These are phyloP conservation scores for Pseudogymnoascus sp. DNA, from an alignment of 2,329 filamentous ascomycete genomes.

Conservation along the genomic window DNA sequence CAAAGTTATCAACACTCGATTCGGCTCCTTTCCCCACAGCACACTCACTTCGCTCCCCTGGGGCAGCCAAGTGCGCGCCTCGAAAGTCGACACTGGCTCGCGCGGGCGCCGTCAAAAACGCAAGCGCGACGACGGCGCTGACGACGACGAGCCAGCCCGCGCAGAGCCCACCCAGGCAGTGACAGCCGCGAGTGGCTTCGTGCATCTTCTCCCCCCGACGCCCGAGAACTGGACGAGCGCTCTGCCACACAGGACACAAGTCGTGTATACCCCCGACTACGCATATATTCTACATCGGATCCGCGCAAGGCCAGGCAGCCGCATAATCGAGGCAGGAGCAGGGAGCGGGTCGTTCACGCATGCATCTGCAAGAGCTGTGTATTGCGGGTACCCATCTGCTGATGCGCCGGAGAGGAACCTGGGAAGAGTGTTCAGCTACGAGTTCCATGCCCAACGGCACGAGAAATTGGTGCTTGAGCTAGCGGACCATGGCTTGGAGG, in stretches of 20 bases:
- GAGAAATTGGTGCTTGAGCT: conserved; percentile 63
- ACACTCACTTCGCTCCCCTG: conserved; percentile 72
- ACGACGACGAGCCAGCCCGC: conserved; percentile 26
- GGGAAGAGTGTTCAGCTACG: conserved; percentile 74
- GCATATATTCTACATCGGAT: conserved; percentile 75
- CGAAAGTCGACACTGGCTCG: conserved; percentile 85
- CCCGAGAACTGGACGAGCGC: conserved; percentile 77
- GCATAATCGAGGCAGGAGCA: conserved; percentile 71
- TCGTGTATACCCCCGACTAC: conserved; percentile 81
- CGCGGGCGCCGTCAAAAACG: conserved; percentile 57
- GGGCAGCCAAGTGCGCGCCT: conserved; percentile 88
- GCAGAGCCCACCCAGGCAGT: conserved; percentile 39
- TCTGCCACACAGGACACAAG: conserved; percentile 73
- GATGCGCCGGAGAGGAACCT: conserved; percentile 32
- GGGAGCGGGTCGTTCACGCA: conserved; percentile 81
- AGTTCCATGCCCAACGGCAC: conserved; percentile 68
- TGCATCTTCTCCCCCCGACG: conserved; percentile 70
- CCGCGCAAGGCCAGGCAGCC: conserved; percentile 62
- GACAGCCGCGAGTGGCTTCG: conserved; percentile 58
- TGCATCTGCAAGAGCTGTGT: conserved; percentile 66
- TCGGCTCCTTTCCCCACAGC: conserved; percentile 80
- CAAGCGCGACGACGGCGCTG: conserved; percentile 31
- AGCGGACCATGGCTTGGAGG: conserved; percentile 54
- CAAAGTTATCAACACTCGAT: conserved; percentile 80
- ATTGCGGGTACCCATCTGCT: conserved; percentile 54